phyloP scores from a whole-genome alignment of 805 yeast species.

The Sugiyamaella lignohabitans region DNA sequence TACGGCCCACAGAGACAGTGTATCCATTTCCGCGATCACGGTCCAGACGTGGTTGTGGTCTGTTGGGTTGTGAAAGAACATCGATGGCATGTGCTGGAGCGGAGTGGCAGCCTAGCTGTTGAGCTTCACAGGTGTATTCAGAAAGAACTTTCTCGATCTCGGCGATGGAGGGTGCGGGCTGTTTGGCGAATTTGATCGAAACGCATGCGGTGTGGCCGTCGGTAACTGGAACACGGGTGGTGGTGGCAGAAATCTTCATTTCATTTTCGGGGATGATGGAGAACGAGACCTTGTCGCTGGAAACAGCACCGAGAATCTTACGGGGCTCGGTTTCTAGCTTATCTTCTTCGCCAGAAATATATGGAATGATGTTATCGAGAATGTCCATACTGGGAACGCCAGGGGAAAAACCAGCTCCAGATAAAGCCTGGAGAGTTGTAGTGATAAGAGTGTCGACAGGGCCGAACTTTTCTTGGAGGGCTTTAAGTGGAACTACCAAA shows the following conservation, averaged over 20 bases:
- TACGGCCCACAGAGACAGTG: conserved; percentile 91
- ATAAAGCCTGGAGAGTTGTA: conserved; percentile 93
- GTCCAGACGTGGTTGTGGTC: conserved; percentile 98
- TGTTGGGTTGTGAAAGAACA: conserved; percentile 80
- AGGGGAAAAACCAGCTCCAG: conserved; percentile 98
- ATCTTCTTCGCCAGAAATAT: conserved; percentile 94
- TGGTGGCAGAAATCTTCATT: conserved; percentile 86
- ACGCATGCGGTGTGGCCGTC: conserved; percentile 98
- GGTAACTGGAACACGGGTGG: conserved; percentile 93
- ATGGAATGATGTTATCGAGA: conserved; percentile 91
- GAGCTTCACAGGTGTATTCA: conserved; percentile 79
- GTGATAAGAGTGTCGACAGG: conserved; percentile 82
- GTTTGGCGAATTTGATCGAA: conserved; percentile 70
- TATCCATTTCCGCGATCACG: conserved; percentile 91
- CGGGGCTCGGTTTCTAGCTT: conserved; percentile 98
- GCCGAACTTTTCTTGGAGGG: conserved; percentile 84
- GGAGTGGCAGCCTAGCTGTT: conserved; percentile 70
- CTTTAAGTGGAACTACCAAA: conserved; percentile 90
- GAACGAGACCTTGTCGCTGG: conserved; percentile 44
- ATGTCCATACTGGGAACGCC: conserved; percentile 95
- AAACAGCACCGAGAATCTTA: conserved; percentile 65
- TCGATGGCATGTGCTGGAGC: conserved; percentile 93
- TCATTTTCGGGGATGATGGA: conserved; percentile 57
- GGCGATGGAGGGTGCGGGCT: conserved; percentile 81
- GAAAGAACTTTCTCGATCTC: conserved; percentile 63